Conservation (phyloP, 2,329 filamentous ascomycete species). For the Aspergillus piperis region DNA sequence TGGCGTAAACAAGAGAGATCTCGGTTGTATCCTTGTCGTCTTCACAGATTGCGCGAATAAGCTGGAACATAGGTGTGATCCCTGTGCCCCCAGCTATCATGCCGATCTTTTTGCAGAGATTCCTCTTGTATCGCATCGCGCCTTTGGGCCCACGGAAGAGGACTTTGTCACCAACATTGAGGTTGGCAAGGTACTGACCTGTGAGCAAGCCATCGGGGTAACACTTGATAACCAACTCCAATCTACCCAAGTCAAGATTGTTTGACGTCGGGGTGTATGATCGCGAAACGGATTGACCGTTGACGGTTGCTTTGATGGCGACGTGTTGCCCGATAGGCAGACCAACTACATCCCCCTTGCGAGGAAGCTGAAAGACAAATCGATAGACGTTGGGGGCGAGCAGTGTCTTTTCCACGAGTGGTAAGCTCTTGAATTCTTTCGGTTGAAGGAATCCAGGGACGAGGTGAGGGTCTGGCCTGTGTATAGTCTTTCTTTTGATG, state of each 20-base stretch:
- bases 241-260: constrained; percentile 32
- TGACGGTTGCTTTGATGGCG: constrained; percentile 52
- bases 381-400: constrained; percentile 40
- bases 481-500: constrained; percentile 35
- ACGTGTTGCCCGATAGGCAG: constrained; percentile 61
- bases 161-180: constrained; percentile 36
- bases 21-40: constrained; percentile 60
- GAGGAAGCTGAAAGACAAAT: constrained; percentile 53
- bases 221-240: constrained; percentile 40
- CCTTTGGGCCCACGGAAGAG: constrained; percentile 42
- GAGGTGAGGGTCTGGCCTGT: background rate
- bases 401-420: constrained; percentile 37
- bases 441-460: constrained; percentile 54
- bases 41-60: constrained; percentile 65
- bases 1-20: constrained; percentile 61
- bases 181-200: constrained; percentile 33
- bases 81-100: constrained; percentile 45
- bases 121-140: constrained; percentile 33
- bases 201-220: constrained; percentile 40
- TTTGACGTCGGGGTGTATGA: constrained; percentile 56
- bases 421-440: constrained; percentile 50
- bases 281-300: constrained; percentile 50
- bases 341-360: constrained; percentile 48
- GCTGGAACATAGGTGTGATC: constrained; percentile 59
- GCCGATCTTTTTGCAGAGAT: constrained; percentile 36